Conservation (phyloP, 805 yeast species). For the Cyberlindnera xylosilytica region DNA sequence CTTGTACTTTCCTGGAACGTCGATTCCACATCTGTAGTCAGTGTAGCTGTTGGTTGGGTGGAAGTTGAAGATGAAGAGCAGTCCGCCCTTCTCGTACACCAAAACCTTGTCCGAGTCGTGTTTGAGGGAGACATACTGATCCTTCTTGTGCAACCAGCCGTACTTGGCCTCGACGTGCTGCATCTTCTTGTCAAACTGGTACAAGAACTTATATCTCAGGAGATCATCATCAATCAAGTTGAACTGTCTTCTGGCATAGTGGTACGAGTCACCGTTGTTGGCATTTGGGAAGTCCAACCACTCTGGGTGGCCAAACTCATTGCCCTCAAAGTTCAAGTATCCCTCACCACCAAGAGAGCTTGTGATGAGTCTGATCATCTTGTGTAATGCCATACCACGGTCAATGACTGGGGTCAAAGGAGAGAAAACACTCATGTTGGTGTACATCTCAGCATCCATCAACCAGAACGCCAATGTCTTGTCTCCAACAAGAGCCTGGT, state of each 20-base stretch:
- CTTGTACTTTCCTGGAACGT: constrained; percentile 69
- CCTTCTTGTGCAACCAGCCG: constrained; percentile 66
- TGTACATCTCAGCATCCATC: constrained; percentile 98
- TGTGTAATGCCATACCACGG: constrained; percentile 88
- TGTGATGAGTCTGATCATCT: constrained; percentile 83
- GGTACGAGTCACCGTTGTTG: constrained; percentile 85
- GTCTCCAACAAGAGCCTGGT: constrained; percentile 97
- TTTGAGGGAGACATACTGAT: constrained; percentile 83
- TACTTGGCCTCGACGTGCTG: constrained; percentile 68
- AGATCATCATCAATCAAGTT: constrained; percentile 77
- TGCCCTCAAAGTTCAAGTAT: constrained; percentile 93
- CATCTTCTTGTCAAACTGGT: constrained; percentile 83
- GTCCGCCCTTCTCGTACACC: constrained; percentile 84
- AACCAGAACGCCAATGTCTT: constrained; percentile 96
- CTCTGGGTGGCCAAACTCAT: constrained; percentile 98
- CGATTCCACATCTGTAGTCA: constrained; percentile 90
- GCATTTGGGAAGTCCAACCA: constrained; percentile 96
- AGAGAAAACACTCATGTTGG: constrained; percentile 80
- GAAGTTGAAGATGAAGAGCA: constrained; percentile 85
- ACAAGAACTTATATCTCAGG: constrained; percentile 74
- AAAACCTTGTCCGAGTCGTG: constrained; percentile 86
- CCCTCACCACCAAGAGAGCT: constrained; percentile 97
- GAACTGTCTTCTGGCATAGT: constrained; percentile 94
- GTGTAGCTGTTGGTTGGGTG: constrained; percentile 80
- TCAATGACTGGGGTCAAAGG: constrained; percentile 76